Evolutionary conservation across 176 grass and related monocot genomes (phyloP).

Genomic region (bread wheat (Triticum aestivum)): IWGSC_CS_RefSeq_v2.1 NC_057813.1:388403761-388404260

Average conservation of each 20-base stretch:
- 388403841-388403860: conserved; percentile 76
- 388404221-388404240: conserved; percentile 83
- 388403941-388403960: conserved; percentile 78
- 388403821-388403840: conserved; percentile 42
- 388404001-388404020: conserved; percentile 38
- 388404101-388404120: conserved; percentile 91
- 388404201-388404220: conserved; percentile 87
- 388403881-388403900: conserved; percentile 71
- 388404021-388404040: conserved; percentile 41
- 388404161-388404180: conserved; percentile 86
- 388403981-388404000: conserved; percentile 79
- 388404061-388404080: conserved; percentile 69
- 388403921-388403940: conserved; percentile 76
- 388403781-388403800: conserved; percentile 74
- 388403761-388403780: conserved; percentile 94
- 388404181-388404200: conserved; percentile 94
- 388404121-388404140: conserved; percentile 92
- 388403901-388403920: conserved; percentile 73
- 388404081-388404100: conserved; percentile 90
- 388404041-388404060: conserved; percentile 44
- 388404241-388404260: conserved; percentile 83
- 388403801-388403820: conserved; percentile 54
- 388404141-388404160: conserved; percentile 71
- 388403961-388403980: conserved; percentile 58
- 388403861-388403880: conserved; percentile 61